A percentile compares a stretch with the other conserved stretches of the same genome.
Evolutionary conservation across 306 rosid genomes (phyloP).

Genomic region (Pterocarpus macrocarpus): DNA sequence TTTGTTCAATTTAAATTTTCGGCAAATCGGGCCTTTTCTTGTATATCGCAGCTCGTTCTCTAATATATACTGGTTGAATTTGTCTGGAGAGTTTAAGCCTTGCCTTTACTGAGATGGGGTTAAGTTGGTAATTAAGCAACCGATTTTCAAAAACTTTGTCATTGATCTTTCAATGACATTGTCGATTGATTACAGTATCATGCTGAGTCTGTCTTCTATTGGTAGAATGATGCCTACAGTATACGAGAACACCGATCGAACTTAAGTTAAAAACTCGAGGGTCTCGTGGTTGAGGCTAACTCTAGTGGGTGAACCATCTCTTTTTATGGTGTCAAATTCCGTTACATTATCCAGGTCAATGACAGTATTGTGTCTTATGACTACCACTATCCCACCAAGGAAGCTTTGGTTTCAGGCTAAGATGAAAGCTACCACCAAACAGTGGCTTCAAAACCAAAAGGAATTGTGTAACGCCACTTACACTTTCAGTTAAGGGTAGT

Average conservation of each 20-base stretch:
- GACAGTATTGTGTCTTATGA: no score
- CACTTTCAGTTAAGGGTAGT: no score
- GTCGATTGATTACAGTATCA: not conserved
- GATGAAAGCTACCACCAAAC: no score
- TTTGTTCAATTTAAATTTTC: not conserved
- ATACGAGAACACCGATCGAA: not conserved
- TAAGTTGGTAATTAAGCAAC: not conserved
- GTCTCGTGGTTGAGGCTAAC: no score
- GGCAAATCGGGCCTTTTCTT: no score
- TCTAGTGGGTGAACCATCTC: not conserved
- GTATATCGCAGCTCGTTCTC: not conserved
- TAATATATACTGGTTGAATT: not conserved
- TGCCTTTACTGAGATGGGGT: not conserved
- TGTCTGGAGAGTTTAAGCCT: not conserved
- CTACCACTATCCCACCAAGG: no score
- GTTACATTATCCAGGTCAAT: no score
- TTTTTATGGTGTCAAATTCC: no score
- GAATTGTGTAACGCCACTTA: no score
- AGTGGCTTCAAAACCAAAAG: no score
- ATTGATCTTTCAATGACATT: not conserved
- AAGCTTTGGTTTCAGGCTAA: no score
- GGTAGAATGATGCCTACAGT: not conserved
- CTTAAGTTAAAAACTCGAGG: not conserved
- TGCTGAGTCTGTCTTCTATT: not conserved
- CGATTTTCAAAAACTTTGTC: not conserved